These are phyloP conservation scores for Brassica balearica DNA, from an alignment of 441 rosid genomes.

Conservation along the genomic window DNA sequence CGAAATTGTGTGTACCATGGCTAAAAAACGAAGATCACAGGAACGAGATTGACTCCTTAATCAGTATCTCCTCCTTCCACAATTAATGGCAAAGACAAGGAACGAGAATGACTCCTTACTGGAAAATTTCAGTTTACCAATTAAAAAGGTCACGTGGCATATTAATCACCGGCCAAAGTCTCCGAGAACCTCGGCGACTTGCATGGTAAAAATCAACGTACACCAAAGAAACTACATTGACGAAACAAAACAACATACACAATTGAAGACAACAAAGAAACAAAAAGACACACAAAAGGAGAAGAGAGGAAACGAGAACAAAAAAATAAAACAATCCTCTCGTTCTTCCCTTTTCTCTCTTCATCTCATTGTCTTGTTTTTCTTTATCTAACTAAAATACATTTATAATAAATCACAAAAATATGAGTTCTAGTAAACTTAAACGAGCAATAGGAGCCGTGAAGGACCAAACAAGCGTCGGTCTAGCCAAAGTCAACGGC, in stretches of 20 bases:
- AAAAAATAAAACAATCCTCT: slow-evolving; percentile 25
- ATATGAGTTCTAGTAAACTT: slow-evolving; percentile 69
- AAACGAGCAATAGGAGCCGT: slow-evolving; percentile 80
- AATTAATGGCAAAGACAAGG: background rate
- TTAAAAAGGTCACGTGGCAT: background rate
- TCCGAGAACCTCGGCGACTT: slow-evolving; percentile 4
- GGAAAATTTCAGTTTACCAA: too few species aligned
- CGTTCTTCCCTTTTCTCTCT: slow-evolving; percentile 46
- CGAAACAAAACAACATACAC: slow-evolving; percentile 2
- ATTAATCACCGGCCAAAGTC: background rate
- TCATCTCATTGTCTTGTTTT: background rate
- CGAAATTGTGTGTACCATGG: slow-evolving; percentile 4
- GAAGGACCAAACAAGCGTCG: slow-evolving; percentile 88
- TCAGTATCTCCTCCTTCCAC: slow-evolving; percentile 1
- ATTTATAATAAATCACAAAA: background rate
- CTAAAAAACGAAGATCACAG: background rate
- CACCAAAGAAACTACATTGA: background rate
- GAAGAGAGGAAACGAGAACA: slow-evolving; percentile 38
- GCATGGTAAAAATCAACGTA: background rate
- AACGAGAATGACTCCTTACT: too few species aligned
- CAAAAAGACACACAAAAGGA: slow-evolving; percentile 40
- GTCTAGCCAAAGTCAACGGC: slow-evolving; percentile 78
- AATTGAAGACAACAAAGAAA: slow-evolving; percentile 5
- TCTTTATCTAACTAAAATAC: too few species aligned
- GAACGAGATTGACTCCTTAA: background rate